Evolutionary conservation across 768 basidiomycete species (phyloP).

Genomic region (Galerina sulciceps): DNA sequence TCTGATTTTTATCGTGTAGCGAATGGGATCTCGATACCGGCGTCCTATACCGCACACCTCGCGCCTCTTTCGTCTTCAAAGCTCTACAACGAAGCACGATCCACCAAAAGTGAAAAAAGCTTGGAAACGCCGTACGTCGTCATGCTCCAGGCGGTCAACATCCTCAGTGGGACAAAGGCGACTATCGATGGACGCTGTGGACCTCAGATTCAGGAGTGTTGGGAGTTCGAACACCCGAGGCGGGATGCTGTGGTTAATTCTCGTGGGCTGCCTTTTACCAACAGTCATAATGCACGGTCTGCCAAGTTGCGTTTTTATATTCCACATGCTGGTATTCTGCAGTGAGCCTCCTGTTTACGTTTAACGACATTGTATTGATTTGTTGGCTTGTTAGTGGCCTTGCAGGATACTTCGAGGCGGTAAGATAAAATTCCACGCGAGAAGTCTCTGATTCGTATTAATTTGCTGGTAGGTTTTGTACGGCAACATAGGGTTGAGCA

Average conservation of each 20-base stretch:
- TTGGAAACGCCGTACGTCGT: constrained; percentile 98
- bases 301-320: constrained; percentile 89
- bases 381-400: constrained; percentile 58
- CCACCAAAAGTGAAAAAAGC: constrained; percentile 67
- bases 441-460: not conserved
- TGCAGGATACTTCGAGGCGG: constrained; percentile 96
- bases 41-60: constrained; percentile 93
- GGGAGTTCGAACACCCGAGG: constrained; percentile 96
- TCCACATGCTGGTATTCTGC: constrained; percentile 90
- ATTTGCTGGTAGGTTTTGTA: constrained; percentile 63
- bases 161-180: constrained; percentile 80
- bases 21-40: constrained; percentile 93
- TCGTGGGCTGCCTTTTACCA: constrained; percentile 89
- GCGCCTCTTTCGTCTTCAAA: constrained; percentile 95
- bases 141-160: constrained; percentile 94
- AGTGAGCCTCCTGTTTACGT: constrained; percentile 43
- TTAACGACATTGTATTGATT: constrained; percentile 1
- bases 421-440: constrained; percentile 18
- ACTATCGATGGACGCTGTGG: constrained; percentile 71
- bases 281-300: constrained; percentile 92
- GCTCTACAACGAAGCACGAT: constrained; percentile 81
- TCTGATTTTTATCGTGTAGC: constrained; percentile 47
- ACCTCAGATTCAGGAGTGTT: constrained; percentile 88
- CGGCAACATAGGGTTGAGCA: constrained; percentile 87
- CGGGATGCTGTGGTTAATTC: constrained; percentile 76